Evolutionary conservation across 352 stramenopile genomes (phyloP).

Genomic region (Globisporangium cylindrosporum): DNA sequence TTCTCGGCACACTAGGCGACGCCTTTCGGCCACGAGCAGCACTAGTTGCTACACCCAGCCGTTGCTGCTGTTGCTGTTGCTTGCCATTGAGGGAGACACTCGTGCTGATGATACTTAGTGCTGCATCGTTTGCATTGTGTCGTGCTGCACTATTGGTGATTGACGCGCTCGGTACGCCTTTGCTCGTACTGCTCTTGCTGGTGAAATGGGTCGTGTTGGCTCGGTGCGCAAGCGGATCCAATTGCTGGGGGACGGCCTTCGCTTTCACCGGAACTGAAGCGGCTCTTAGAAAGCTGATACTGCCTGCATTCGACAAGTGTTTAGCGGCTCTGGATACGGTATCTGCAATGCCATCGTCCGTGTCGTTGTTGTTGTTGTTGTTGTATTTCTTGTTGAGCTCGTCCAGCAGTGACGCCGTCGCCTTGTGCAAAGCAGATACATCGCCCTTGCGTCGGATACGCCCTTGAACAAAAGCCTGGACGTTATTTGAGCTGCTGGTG

Average conservation of each 20-base stretch:
- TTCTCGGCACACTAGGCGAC: neutral
- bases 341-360: neutral
- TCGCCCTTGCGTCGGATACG: conserved; percentile 34
- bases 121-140: neutral
- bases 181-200: neutral
- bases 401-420: neutral
- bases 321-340: too few species aligned
- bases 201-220: neutral
- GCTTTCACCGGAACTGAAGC: neutral
- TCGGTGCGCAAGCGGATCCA: neutral
- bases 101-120: conserved; percentile 5
- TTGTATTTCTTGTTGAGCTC: conserved; percentile 4
- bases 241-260: neutral
- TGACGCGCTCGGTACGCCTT: neutral
- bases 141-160: neutral
- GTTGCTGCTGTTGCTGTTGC: conserved; percentile 4
- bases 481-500: neutral
- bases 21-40: neutral
- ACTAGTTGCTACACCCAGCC: neutral
- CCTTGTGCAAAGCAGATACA: conserved; percentile 12
- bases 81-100: neutral
- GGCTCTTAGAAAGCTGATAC: neutral
- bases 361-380: conserved; percentile 11
- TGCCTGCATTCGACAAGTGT: too few species aligned
- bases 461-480: conserved; percentile 25